Base-by-base conservation (phyloP, 768 basidiomycete species). In the Pleurotus salmoneostramineus region DNA sequence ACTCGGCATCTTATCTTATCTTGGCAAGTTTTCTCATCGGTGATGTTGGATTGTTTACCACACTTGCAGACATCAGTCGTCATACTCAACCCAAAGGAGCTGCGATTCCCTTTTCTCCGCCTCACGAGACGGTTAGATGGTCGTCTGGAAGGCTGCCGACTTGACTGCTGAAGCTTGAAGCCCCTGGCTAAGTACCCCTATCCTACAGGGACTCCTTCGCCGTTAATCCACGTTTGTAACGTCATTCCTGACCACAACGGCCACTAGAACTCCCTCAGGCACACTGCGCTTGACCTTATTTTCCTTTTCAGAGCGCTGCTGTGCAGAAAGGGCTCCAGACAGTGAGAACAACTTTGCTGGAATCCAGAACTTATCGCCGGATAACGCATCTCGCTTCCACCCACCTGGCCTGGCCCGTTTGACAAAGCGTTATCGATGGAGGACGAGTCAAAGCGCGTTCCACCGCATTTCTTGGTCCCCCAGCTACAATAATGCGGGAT, bases 261-360 rank as follows among this genome's bases (percentile, higher is more conserved):
- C 6, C 44, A 45, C 6, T 11, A 15, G n/a, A 11, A n/a, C n/a
- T 11, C 15, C 17, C 44, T 11, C 15, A 6, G n/a, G 17, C 44
- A 17, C 44, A 11, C 12, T 11, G 12, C 12, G 44, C 44, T 46
- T 15, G 33, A 8, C 43, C 31, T 48, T 14, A 51, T 35, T 55
- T 31, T 54, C 42, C 34, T 15, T 17, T 14, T 31, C 33, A 31
- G 8, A 11, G 27, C 27, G n/a, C 33, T 32, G 21, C 14, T 44
- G n/a, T 58, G 48, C 7, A 33, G 52, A 55, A 42, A 55, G 36
- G 52, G 52, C 36, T 31, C 10, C 40, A 55, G 8, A 10, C 27
- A 55, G 52, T 55, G 52, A 55, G 52, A 55, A 52, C 21, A 27
- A 52, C 15, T n/a, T 45, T 17, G 44, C 17, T 45, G 44, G 44